Base-by-base conservation (phyloP, 2,329 filamentous ascomycete genomes). In the Alternaria viburni region DNA sequence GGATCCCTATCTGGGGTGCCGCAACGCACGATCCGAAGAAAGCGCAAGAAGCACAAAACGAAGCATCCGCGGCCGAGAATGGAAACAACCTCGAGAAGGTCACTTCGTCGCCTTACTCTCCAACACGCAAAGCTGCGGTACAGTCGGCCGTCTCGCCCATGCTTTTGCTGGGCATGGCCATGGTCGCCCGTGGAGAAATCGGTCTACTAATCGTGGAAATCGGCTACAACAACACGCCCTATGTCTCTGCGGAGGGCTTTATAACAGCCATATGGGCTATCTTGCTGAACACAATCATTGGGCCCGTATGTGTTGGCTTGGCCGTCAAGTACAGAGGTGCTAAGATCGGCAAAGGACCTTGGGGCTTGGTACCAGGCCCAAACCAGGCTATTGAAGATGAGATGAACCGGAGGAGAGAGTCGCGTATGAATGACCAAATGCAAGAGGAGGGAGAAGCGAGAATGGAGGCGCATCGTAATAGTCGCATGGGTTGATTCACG, bases 151-250 rank as follows among this genome's bases (percentile, higher is more conserved):
- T 65, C 8, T 64, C 62, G 25, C 59, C 59, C 11, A 51, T 54
- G 13, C 32, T 67, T 5, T 50, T 76, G 4, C 67, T 76, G 6
- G 72, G 73, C 8, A 69, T 69, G 57, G 71, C 74, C 8, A 64
- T 69, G 73, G 69, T 77, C 8, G 72, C 73, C 26, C 67, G 73
- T 28, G 74, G 72, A 21, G 73, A 77, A 21, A 76, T 77, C 28
- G 72, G 74, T 15, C 61, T 76, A 10, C 61, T 76, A 12, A 73
- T 75, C 19, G 71, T 74, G 9, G 67, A 74, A 49, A 74, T 76
- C 23, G 74, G 68, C 0, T 75, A 74, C 46, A 75, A 72, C 60
- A 72, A 71, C 21, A 74, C 72, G 2, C 57, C 65, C 6, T 74
- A 76, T 50, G 72, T 73, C 1, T 68, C 64, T 17, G 59, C 69